These are phyloP conservation scores for Stereum hirsutum DNA, from an alignment of 1,284 basidiomycete genomes.

Conservation along the genomic window DNA sequence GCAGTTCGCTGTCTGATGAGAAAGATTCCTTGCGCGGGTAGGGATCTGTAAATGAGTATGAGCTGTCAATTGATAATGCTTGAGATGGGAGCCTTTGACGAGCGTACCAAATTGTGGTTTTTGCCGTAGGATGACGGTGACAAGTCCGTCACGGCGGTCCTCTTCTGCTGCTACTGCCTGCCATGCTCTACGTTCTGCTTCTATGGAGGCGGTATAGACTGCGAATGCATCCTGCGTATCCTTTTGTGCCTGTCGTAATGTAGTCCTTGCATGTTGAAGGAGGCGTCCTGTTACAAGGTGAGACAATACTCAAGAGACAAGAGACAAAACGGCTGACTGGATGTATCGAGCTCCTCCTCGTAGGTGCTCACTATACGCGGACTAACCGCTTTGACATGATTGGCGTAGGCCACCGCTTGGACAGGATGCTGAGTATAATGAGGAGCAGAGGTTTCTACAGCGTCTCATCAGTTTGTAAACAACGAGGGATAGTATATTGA, in stretches of 20 bases:
- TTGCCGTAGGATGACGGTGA: not conserved
- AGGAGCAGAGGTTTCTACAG: slow-evolving; percentile 5
- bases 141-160: slow-evolving; percentile 59
- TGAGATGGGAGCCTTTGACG: not conserved
- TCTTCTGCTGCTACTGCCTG: slow-evolving; percentile 55
- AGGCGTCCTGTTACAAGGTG: slow-evolving; percentile 21
- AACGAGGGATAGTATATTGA: not conserved
- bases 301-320: not conserved
- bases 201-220: slow-evolving; percentile 57
- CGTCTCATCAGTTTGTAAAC: not conserved
- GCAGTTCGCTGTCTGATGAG: slow-evolving; percentile 2
- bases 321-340: slow-evolving; percentile 6
- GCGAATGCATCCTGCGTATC: slow-evolving; percentile 65
- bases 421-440: slow-evolving; percentile 3
- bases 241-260: slow-evolving; percentile 47
- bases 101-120: not conserved
- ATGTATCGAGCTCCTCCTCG: slow-evolving; percentile 12
- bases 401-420: slow-evolving; percentile 4
- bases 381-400: slow-evolving; percentile 7
- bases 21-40: slow-evolving; percentile 4
- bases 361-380: slow-evolving; percentile 10
- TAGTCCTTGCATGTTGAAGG: slow-evolving; percentile 28
- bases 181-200: slow-evolving; percentile 54
- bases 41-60: not conserved
- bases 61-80: too few relatives aligned